These are phyloP conservation scores for Mallotus japonicus DNA, from an alignment of 441 rosid genomes.

Conservation along the genomic window DNA sequence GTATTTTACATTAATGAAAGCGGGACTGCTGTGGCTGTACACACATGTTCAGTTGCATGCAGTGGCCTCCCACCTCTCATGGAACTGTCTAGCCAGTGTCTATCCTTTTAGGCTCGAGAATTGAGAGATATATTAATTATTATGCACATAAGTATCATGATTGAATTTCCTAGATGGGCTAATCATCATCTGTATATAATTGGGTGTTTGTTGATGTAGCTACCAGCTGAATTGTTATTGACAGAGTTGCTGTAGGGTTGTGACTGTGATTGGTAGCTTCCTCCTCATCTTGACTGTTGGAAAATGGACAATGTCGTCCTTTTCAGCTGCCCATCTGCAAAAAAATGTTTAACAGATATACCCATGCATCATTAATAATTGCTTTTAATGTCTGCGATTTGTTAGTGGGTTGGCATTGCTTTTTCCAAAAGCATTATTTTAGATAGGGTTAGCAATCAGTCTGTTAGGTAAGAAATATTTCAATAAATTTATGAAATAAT, in stretches of 20 bases:
- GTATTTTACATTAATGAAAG: too few relatives aligned
- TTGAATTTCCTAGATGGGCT: neutral
- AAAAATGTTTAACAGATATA: neutral
- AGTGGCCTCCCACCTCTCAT: slow-evolving; percentile 21
- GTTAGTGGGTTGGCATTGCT: too few relatives aligned
- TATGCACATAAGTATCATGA: neutral
- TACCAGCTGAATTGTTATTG: neutral
- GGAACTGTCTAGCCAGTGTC: slow-evolving; percentile 19
- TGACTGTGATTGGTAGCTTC: slow-evolving; percentile 69
- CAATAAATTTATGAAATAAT: too few relatives aligned
- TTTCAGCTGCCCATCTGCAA: slow-evolving; percentile 78
- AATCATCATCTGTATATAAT: neutral
- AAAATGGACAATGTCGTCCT: slow-evolving; percentile 69
- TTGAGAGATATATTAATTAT: too few relatives aligned
- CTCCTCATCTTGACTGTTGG: slow-evolving; percentile 89
- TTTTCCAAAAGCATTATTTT: too few relatives aligned
- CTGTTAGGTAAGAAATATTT: neutral
- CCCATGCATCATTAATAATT: neutral
- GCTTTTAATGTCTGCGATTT: neutral
- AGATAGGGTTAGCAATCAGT: too few relatives aligned
- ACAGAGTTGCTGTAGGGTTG: slow-evolving; percentile 24
- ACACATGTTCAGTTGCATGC: slow-evolving; percentile 11
- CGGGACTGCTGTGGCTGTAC: slow-evolving; percentile 9
- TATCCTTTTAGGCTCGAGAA: neutral
- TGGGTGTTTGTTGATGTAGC: neutral